These are phyloP conservation scores for Fallopia convolvulus DNA, from an alignment of 148 eudicot genomes.

Conservation along the genomic window DNA sequence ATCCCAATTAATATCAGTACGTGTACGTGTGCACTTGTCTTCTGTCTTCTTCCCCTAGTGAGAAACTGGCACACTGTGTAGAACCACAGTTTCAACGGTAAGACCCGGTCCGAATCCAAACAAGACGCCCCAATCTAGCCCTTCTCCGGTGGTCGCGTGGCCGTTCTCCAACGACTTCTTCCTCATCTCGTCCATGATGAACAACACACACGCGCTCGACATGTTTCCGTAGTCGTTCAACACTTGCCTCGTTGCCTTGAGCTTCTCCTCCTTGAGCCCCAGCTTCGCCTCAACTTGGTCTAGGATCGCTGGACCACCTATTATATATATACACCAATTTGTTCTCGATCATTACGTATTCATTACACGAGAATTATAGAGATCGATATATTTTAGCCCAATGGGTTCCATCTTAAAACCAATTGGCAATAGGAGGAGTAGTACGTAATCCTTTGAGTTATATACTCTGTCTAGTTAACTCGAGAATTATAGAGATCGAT, in stretches of 20 bases:
- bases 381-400: background rate
- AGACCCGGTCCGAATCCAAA: conserved; percentile 42
- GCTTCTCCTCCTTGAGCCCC: conserved; percentile 24
- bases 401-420: too few species aligned
- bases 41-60: background rate
- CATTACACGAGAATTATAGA: background rate
- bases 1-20: background rate
- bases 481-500: too few species aligned
- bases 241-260: conserved; percentile 23
- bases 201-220: conserved; percentile 37
- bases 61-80: conserved; percentile 25
- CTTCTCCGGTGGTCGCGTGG: conserved; percentile 30
- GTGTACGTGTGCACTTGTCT: background rate
- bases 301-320: conserved; percentile 26
- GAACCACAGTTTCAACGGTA: conserved; percentile 36
- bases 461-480: too few species aligned
- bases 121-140: conserved; percentile 34
- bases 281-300: conserved; percentile 31
- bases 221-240: conserved; percentile 33
- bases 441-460: too few species aligned
- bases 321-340: background rate
- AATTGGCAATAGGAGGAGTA: too few species aligned
- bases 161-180: conserved; percentile 29
- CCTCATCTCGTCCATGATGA: conserved; percentile 39
- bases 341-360: background rate